phyloP scores from a whole-genome alignment of 805 yeast species.

The Pichia paraexigua region DNA sequence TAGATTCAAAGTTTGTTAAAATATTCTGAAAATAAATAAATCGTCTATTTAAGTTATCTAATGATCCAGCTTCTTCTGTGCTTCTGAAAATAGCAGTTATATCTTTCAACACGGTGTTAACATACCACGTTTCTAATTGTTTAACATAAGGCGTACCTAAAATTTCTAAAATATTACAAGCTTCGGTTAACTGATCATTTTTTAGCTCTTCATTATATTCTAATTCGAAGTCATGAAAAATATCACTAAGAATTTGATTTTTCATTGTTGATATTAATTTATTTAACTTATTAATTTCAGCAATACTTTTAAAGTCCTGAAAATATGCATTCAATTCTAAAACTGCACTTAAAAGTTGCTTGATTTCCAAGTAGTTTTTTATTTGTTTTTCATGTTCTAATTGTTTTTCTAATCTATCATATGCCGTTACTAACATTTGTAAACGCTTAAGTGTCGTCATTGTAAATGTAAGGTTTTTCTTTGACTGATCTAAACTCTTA shows the following conservation, averaged over 20 bases:
- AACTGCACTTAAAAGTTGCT: constrained; percentile 59
- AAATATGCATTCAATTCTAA: constrained; percentile 65
- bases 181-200: constrained; percentile 40
- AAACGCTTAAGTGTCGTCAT: constrained; percentile 83
- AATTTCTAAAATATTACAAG: constrained; percentile 64
- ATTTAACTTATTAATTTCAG: constrained; percentile 63
- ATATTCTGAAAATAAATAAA: constrained; percentile 75
- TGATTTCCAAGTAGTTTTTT: constrained; percentile 43
- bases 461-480: constrained; percentile 72
- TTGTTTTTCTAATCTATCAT: constrained; percentile 46
- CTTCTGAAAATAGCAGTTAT: constrained; percentile 66
- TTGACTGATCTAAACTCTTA: constrained; percentile 70
- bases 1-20: constrained; percentile 46
- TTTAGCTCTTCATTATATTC: constrained; percentile 32
- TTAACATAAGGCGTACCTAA: constrained; percentile 50
- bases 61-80: constrained; percentile 88
- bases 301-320: constrained; percentile 74
- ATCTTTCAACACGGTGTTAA: constrained; percentile 62
- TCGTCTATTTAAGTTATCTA: constrained; percentile 78
- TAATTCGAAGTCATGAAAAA: constrained; percentile 64
- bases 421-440: constrained; percentile 77
- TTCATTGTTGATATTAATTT: constrained; percentile 53
- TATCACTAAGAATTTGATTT: constrained; percentile 54
- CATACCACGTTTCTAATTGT: constrained; percentile 65
- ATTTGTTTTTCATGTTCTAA: constrained; percentile 27